Conservation (phyloP, 139 green algal species). For the Volvox africanus region DNA sequence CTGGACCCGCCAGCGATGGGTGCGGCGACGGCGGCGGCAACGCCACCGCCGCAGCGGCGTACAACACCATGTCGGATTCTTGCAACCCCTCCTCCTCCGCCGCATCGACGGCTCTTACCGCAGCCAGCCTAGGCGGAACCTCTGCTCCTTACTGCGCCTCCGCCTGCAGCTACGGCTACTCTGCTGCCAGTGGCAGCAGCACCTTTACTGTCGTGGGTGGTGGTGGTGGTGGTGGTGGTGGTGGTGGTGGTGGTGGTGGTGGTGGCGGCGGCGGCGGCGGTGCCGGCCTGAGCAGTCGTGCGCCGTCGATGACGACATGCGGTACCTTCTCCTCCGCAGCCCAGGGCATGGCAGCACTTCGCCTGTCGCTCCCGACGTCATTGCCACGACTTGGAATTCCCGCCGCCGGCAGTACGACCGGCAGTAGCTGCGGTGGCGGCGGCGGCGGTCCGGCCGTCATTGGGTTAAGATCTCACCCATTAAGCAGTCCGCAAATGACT, state of each 20-base stretch:
- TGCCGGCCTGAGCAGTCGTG: not conserved
- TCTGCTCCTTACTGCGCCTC: not conserved
- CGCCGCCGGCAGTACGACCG: not conserved
- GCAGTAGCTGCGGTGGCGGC: conserved; percentile 2
- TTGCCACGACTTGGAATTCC: not conserved
- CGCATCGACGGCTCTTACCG: not conserved
- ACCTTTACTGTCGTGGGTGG: not conserved
- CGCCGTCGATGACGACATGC: not conserved
- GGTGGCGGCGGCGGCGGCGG: not conserved
- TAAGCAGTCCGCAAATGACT: conserved; percentile 15
- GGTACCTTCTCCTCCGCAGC: not conserved
- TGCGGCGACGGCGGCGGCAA: not conserved
- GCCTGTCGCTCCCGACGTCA: not conserved
- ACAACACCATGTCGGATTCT: not conserved
- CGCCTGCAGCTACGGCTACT: not conserved
- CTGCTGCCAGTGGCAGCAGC: not conserved
- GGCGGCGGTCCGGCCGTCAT: not conserved
- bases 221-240: too few relatives aligned
- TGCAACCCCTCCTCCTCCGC: not conserved
- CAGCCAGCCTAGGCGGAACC: not conserved
- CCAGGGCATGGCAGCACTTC: not conserved
- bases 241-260: not conserved
- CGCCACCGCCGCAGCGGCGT: not conserved
- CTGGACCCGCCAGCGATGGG: not conserved
- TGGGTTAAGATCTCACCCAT: conserved; percentile 10